Evolutionary conservation across 2,329 filamentous ascomycete species (phyloP), one percentile per base, ranked within the genome.

Genomic region (Alternaria infectoria): DNA sequence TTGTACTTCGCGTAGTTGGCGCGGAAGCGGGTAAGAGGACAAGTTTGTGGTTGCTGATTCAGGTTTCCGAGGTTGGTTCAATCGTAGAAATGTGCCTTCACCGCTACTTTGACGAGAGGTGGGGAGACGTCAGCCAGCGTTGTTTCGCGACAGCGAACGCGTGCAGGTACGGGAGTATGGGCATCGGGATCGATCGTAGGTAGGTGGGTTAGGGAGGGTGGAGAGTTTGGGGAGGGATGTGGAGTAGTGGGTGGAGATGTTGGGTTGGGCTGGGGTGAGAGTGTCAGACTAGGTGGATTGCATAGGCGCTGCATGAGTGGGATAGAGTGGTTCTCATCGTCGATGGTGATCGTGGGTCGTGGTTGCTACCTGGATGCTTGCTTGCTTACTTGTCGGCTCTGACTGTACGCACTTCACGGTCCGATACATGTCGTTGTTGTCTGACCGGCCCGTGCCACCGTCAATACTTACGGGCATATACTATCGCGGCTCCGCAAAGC

Each of bases 81-180:
- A 9, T 28, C 19, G 59, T 26, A 15, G 30, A 26, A n/a, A 32
- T n/a, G 13, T 28, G 28, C 19, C 5, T 46, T 64, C 70, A 73
- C 70, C 70, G 70, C 70, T 71, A 70, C 62, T 70, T 67, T 69
- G 66, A 61, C 68, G 64, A 50, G 25, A 43, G 21, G 32, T 17
- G 47, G 44, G 30, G 19, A 19, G 43, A 55, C 55, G 59, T 65
- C 57, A 59, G 61, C 21, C 21, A 28, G 6, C 21, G 12, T 40
- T 40, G 6, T 2, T 19, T 50, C 11, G 23, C 40, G 40, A 46
- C 28, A 21, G 40, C 40, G 40, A 46, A 26, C 26, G n/a, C 25
- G 26, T 21, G 52, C 15, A 25, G 19, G 23, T 55, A 28, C 44
- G 28, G n/a, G 28, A 46, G 49, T 36, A 23, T 30, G 44, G 54